Conservation (phyloP, 768 basidiomycete genomes). For the Hericium coralloides region DNA sequence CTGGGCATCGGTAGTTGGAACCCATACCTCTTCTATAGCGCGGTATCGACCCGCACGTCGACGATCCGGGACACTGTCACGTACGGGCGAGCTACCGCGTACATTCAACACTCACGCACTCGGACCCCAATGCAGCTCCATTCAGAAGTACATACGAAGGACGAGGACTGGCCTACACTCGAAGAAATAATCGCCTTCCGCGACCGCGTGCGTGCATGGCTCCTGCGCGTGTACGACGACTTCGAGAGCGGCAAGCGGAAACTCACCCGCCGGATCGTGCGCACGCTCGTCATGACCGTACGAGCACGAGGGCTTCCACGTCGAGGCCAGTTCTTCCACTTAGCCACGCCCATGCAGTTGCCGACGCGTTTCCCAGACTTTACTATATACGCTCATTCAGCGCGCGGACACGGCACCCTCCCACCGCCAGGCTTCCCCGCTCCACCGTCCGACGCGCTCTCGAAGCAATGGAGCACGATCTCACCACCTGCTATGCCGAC, state of each 20-base stretch:
- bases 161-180: constrained; percentile 84
- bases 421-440: constrained; percentile 66
- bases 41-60: constrained; percentile 93
- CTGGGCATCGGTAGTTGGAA: too few relatives aligned
- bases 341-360: too few relatives aligned
- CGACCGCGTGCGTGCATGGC: constrained; percentile 60
- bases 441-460: constrained; percentile 61
- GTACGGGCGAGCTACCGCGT: constrained; percentile 33
- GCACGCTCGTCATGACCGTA: constrained; percentile 86
- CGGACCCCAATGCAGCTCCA: constrained; percentile 51
- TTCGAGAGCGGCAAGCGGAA: constrained; percentile 40
- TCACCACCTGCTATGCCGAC: constrained; percentile 35
- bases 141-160: constrained; percentile 71
- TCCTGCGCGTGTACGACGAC: constrained; percentile 65
- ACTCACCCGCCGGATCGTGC: constrained; percentile 57
- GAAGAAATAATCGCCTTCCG: constrained; percentile 67
- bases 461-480: constrained; percentile 34
- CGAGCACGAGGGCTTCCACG: constrained; percentile 86
- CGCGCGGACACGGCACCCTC: constrained; percentile 64
- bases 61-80: constrained; percentile 81
- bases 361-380: constrained; percentile 37
- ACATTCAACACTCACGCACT: not conserved
- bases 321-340: constrained; percentile 40
- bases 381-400: constrained; percentile 92
- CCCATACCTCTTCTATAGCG: constrained; percentile 39